Percentiles rank a stretch among this genome's conserved stretches.
Evolutionary conservation across 2,329 filamentous ascomycete species (phyloP).

Genomic region (Neophaeococcomyces aloes): DNA sequence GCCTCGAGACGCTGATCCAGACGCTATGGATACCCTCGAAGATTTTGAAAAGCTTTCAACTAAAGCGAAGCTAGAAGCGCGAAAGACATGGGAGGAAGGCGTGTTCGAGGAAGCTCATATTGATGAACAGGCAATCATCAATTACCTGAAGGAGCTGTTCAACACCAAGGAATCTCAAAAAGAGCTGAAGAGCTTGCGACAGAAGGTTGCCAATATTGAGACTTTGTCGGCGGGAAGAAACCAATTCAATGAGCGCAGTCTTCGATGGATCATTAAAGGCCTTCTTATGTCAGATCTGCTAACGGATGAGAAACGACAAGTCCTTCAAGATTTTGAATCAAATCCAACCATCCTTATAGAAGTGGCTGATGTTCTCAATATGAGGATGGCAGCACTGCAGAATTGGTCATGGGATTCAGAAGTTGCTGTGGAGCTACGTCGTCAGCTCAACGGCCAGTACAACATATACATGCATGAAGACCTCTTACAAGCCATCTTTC

Average conservation of each 20-base stretch:
- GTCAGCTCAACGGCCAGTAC: slow-evolving; percentile 48
- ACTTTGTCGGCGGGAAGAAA: slow-evolving; percentile 22
- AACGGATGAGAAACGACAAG: slow-evolving; percentile 40
- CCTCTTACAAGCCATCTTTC: slow-evolving; percentile 44
- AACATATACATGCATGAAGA: slow-evolving; percentile 51
- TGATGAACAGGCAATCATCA: slow-evolving; percentile 36
- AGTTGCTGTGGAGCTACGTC: slow-evolving; percentile 40
- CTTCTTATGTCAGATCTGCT: slow-evolving; percentile 43
- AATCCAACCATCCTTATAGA: slow-evolving; percentile 43
- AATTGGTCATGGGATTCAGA: slow-evolving; percentile 42
- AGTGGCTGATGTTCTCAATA: slow-evolving; percentile 48
- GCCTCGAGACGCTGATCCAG: slow-evolving; percentile 18
- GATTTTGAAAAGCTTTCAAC: slow-evolving; percentile 41
- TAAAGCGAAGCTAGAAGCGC: slow-evolving; percentile 44
- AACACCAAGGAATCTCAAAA: slow-evolving; percentile 31
- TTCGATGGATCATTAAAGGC: slow-evolving; percentile 39
- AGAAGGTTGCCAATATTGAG: slow-evolving; percentile 28
- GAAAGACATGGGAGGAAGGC: slow-evolving; percentile 44
- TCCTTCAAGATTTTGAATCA: slow-evolving; percentile 41
- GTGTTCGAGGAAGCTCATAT: slow-evolving; percentile 44
- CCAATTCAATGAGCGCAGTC: slow-evolving; percentile 33
- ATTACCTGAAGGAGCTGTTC: slow-evolving; percentile 46
- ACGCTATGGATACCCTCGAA: slow-evolving; percentile 25
- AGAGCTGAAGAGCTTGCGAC: slow-evolving; percentile 34
- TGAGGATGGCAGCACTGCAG: slow-evolving; percentile 42